Evolutionary conservation across 176 grass and related monocot species (phyloP), one percentile per base, ranked within the genome.

Genomic region (Stipa capillata): DNA sequence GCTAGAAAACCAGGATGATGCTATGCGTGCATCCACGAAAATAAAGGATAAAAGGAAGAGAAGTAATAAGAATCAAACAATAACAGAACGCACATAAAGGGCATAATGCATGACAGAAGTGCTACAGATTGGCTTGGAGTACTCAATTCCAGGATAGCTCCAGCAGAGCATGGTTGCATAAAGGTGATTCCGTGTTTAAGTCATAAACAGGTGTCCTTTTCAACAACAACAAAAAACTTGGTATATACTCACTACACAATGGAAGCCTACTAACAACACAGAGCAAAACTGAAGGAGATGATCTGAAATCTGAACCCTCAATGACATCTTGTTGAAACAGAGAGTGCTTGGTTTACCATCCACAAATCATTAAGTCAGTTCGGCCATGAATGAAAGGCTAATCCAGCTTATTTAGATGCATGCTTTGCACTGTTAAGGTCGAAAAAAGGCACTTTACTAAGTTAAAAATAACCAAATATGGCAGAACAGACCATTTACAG

Each of bases 401-500:
- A 31, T 37, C 24, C 33, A 42, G 15, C 4, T 72, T 33, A 33
- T 14, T n/a, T n/a, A n/a, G n/a, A 4, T 18, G 41, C 14, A 49
- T 49, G 54, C n/a, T n/a, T 59, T 71, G 20, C 53, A 12, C 8
- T 34, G 14, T 13, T 17, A 58, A 44, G 39, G 67, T 52, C 1
- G 14, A 27, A 43, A n/a, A n/a, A n/a, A n/a, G n/a, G n/a, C n/a
- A 42, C 27, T 44, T 47, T 24, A 43, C 24, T 34, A n/a, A n/a
- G n/a, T 54, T 8, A 25, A 65, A 55, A 67, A 47, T 9, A 76
- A 57, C 23, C 20, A 58, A 35, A 57, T 68, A 62, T 23, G n/a
- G 41, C 64, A 70, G 18, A 60, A 15, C 6, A 53, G 12, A 54
- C 32, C 86, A 83, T 87, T 64, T 87, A 87, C 86, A 83, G 1